phyloP scores from a whole-genome alignment of 495 filamentous ascomycete species.

The Podospora bellae-mahoneyi region DNA sequence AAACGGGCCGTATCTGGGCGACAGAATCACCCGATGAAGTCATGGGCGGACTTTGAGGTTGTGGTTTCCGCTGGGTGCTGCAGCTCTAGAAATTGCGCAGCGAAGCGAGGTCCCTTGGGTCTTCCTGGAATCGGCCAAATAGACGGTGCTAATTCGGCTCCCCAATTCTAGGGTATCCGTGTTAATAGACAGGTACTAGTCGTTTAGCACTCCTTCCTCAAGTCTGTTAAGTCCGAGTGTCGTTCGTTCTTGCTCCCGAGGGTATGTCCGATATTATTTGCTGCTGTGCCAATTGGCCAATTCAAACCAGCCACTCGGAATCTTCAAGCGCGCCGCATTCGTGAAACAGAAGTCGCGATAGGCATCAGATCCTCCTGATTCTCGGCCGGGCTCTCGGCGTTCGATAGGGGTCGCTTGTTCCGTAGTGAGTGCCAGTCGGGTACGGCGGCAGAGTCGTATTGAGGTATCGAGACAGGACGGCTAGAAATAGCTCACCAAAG shows the following conservation, averaged over 20 bases:
- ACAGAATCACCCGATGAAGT: slow-evolving; percentile 25
- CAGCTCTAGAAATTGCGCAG: slow-evolving; percentile 6
- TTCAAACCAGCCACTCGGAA: neutral
- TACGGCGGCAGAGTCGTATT: neutral
- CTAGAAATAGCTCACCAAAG: neutral
- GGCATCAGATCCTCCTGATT: neutral
- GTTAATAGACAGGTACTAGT: slow-evolving; percentile 1
- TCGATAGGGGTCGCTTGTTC: neutral
- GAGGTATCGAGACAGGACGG: neutral
- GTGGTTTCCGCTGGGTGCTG: slow-evolving; percentile 14
- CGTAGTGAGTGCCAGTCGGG: neutral
- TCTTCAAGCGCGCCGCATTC: neutral
- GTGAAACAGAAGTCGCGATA: neutral
- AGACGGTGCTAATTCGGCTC: slow-evolving; percentile 17
- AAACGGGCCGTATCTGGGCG: slow-evolving; percentile 34
- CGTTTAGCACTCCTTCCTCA: neutral
- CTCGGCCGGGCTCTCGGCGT: neutral
- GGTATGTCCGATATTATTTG: neutral
- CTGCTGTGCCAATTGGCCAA: neutral
- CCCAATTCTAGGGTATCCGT: neutral
- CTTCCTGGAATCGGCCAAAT: slow-evolving; percentile 16
- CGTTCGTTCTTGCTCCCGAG: neutral
- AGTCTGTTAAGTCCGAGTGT: neutral
- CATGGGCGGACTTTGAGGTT: slow-evolving; percentile 16
- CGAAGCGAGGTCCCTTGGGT: slow-evolving; percentile 5